These are phyloP conservation scores for Ganoderma multipileum DNA, from an alignment of 1,284 basidiomycete species.

Conservation along the genomic window DNA sequence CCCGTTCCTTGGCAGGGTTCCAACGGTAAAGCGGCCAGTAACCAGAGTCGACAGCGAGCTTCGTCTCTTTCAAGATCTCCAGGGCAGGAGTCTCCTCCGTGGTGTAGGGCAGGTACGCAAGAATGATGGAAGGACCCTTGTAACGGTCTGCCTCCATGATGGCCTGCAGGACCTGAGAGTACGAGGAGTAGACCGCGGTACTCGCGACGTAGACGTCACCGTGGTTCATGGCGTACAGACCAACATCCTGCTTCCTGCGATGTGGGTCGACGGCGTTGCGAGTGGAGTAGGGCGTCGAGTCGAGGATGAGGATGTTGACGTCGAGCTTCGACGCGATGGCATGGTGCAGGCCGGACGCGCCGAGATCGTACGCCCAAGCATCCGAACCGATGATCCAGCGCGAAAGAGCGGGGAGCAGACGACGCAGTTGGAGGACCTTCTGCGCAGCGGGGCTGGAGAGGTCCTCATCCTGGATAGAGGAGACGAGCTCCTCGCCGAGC, in stretches of 20 bases:
- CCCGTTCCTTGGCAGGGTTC: slow-evolving; percentile 86
- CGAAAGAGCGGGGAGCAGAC: slow-evolving; percentile 71
- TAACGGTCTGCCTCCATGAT: slow-evolving; percentile 92
- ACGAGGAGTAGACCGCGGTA: slow-evolving; percentile 95
- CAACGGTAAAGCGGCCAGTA: slow-evolving; percentile 99
- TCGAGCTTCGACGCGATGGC: slow-evolving; percentile 90
- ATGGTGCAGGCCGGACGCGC: slow-evolving; percentile 96
- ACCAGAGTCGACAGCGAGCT: slow-evolving; percentile 94
- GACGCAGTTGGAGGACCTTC: slow-evolving; percentile 63
- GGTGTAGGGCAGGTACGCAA: slow-evolving; percentile 94
- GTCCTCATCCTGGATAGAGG: slow-evolving; percentile 55
- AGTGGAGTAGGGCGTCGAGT: slow-evolving; percentile 88
- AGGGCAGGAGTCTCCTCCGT: slow-evolving; percentile 82
- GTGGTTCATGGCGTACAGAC: slow-evolving; percentile 98
- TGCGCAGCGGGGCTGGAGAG: slow-evolving; percentile 54
- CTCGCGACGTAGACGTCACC: slow-evolving; percentile 97
- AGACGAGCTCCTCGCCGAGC: slow-evolving; percentile 67
- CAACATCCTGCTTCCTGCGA: slow-evolving; percentile 91
- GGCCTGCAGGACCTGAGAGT: slow-evolving; percentile 93
- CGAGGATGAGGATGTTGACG: slow-evolving; percentile 95
- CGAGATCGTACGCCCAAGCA: slow-evolving; percentile 97
- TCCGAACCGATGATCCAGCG: slow-evolving; percentile 98
- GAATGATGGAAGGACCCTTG: slow-evolving; percentile 89
- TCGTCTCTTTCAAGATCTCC: slow-evolving; percentile 94
- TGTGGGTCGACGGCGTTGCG: slow-evolving; percentile 75